Percentiles rank a stretch among this genome's conserved stretches.
phyloP scores from a whole-genome alignment of 805 yeast genomes.

The Metschnikowia santaceciliae region DNA sequence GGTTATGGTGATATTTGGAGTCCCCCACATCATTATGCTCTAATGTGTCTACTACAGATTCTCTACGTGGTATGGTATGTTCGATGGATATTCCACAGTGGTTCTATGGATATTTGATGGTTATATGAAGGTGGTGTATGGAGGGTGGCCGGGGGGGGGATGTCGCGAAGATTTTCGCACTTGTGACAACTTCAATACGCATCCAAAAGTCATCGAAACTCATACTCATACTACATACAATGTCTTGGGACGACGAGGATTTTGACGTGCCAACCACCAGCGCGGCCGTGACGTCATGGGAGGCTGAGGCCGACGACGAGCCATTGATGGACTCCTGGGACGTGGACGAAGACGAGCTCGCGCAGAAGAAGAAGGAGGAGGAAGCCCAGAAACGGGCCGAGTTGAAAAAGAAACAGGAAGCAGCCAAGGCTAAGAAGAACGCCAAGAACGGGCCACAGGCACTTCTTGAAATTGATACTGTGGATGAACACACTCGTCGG shows the following conservation, averaged over 20 bases:
- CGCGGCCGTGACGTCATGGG: conserved; percentile 66
- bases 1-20: no score
- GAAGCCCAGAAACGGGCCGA: conserved; percentile 45
- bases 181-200: no score
- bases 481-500: conserved; percentile 70
- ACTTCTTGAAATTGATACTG: conserved; percentile 56
- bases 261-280: conserved; percentile 61
- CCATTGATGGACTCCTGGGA: conserved; percentile 88
- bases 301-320: conserved; percentile 77
- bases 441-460: conserved; percentile 36
- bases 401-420: conserved; percentile 38
- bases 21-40: no score
- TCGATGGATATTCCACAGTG: no score
- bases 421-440: conserved; percentile 47
- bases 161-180: conserved; percentile 1
- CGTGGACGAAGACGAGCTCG: conserved; percentile 67
- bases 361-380: conserved; percentile 41
- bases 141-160: neutral
- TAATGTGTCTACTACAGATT: no score
- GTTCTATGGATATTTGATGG: no score
- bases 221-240: conserved; percentile 15
- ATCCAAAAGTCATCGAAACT: neutral
- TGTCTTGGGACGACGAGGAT: conserved; percentile 84
- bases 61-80: no score
- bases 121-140: no score